Evolutionary conservation across 345 rosid species (phyloP), one percentile per base, ranked within the genome.

Genomic region (Hypericum androsaemum): DNA sequence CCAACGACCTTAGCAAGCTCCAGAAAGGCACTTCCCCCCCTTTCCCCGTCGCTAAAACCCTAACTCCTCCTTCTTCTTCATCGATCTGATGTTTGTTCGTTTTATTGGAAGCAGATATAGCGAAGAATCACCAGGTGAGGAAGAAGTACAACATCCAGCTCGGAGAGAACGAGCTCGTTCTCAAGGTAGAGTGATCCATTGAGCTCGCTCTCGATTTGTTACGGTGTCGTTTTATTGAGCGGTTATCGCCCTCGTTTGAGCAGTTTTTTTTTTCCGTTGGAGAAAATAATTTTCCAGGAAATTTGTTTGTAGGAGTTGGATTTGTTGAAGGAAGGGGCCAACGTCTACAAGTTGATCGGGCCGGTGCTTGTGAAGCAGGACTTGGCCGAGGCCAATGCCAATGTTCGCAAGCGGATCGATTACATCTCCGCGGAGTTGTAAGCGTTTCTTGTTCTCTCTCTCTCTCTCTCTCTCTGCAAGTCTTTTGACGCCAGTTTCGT

Each of bases 351-450:
- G 53, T 64, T 92, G 89, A 88, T 88, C 37, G 97, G 98, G 41
- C 95, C 97, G 0, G 95, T 92, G 58, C 87, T 92, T 13, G 98
- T 88, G 78, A 88, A 88, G 79, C 98, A 92, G 69, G 88, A 87
- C 71, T 64, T 90, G 68, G 98, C 96, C 0, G 95, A 90, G 78
- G 96, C 96, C 12, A 90, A 90, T 74, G 98, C 96, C 5, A 87
- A 87, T 54, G 94, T 90, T 39, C 88, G 89, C 59, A 90, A 90
- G 76, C 67, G 98, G 68, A 90, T 90, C 7, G 96, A 90, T 8
- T 90, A 86, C 71, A 84, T 90, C 59, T 79, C 92, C 44, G 96
- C 89, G 62, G 96, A 90, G 76, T 57, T 87, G 96, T 89, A 74
- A 35, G 88, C 52, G n/a, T n/a, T n/a, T n/a, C n/a, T n/a, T n/a